Conservation (phyloP, 805 yeast genomes). For the Komagataella mondaviorum region DNA sequence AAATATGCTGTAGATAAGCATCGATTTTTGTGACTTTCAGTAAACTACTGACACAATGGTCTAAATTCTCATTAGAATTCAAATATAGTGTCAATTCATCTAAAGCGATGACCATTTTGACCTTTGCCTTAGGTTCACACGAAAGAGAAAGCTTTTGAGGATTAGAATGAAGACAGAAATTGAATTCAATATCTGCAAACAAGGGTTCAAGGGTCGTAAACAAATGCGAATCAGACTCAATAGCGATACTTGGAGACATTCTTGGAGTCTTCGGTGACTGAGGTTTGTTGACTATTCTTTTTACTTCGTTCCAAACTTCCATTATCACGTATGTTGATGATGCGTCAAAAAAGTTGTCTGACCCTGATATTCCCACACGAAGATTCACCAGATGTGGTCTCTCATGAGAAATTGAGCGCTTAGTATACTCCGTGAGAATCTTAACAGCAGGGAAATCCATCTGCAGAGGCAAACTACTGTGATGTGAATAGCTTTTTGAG, state of each 20-base stretch:
- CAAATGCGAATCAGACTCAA: constrained; percentile 34
- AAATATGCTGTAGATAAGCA: constrained; percentile 77
- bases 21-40: constrained; percentile 40
- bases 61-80: constrained; percentile 29
- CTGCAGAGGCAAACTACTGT: constrained; percentile 35
- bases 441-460: constrained; percentile 68
- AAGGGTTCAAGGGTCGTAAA: not conserved
- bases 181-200: constrained; percentile 26
- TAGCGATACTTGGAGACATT: constrained; percentile 18
- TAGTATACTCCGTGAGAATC: constrained; percentile 39
- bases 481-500: constrained; percentile 24
- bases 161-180: constrained; percentile 49
- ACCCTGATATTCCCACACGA: constrained; percentile 50
- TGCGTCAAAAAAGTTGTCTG: constrained; percentile 59
- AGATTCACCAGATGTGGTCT: constrained; percentile 28
- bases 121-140: constrained; percentile 91
- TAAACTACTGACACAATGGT: constrained; percentile 16
- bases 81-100: constrained; percentile 52
- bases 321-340: constrained; percentile 66
- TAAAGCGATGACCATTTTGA: constrained; percentile 71
- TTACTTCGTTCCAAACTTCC: constrained; percentile 40
- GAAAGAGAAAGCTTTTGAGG: constrained; percentile 67
- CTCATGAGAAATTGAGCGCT: constrained; percentile 10
- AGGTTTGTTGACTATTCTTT: constrained; percentile 24
- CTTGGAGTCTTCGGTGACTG: not conserved